Conservation (phyloP, 2,329 filamentous ascomycete species). For the Fusarium subtropicale region DNA sequence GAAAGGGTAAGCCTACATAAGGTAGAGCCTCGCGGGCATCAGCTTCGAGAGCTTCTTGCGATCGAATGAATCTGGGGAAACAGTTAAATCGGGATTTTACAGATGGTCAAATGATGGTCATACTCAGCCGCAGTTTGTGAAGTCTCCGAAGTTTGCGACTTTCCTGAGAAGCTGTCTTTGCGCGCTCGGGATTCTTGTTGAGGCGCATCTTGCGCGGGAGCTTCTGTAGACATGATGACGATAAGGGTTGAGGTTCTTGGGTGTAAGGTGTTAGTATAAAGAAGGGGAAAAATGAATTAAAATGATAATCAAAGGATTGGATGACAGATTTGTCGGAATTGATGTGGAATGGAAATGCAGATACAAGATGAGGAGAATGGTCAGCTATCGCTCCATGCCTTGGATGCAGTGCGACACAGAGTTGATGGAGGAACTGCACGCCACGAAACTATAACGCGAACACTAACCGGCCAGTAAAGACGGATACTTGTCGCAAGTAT, state of each 20-base stretch:
- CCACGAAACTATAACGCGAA: conserved; percentile 35
- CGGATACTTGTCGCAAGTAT: background rate
- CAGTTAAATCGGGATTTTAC: background rate
- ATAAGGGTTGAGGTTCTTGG: background rate
- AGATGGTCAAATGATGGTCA: conserved; percentile 8
- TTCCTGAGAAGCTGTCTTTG: conserved; percentile 69
- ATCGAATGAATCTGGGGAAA: conserved; percentile 78
- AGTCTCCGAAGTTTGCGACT: conserved; percentile 66
- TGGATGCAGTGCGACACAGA: background rate
- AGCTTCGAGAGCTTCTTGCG: conserved; percentile 89
- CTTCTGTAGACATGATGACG: conserved; percentile 55
- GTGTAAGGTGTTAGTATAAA: background rate
- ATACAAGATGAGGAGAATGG: conserved; percentile 22
- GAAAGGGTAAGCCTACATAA: conserved; percentile 71
- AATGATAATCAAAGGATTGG: conserved; percentile 1
- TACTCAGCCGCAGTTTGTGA: conserved; percentile 81
- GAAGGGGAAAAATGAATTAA: background rate
- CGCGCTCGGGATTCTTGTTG: conserved; percentile 52
- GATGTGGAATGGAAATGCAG: conserved; percentile 22
- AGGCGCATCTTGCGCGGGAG: conserved; percentile 44
- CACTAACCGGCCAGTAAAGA: background rate
- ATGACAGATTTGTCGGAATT: conserved; percentile 4
- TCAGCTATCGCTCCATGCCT: background rate
- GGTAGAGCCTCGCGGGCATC: conserved; percentile 95
- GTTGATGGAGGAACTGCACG: background rate